These are phyloP conservation scores for Lodderomyces parapsilosis DNA, from an alignment of 1,139 yeast species.

Conservation along the genomic window DNA sequence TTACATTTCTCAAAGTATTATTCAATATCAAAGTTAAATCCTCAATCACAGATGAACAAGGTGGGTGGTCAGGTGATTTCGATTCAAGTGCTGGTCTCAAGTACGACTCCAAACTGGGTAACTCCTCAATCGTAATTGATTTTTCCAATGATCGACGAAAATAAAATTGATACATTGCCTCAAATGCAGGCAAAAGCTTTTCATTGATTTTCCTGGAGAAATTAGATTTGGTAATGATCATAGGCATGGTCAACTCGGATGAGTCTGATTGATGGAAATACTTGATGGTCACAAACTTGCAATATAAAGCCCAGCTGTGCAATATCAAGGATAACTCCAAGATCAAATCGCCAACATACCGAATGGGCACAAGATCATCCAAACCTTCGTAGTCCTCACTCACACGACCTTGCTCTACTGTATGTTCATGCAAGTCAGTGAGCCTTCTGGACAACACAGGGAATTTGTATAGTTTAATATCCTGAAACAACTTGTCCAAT, in stretches of 20 bases:
- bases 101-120: slow-evolving; percentile 50
- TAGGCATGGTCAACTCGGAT: slow-evolving; percentile 39
- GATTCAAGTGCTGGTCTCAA: slow-evolving; percentile 17
- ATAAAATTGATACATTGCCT: slow-evolving; percentile 61
- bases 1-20: slow-evolving; percentile 56
- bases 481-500: slow-evolving; percentile 54
- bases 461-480: slow-evolving; percentile 58
- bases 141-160: slow-evolving; percentile 79
- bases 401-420: slow-evolving; percentile 5
- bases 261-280: slow-evolving; percentile 37
- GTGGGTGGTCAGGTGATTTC: slow-evolving; percentile 51
- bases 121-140: slow-evolving; percentile 75
- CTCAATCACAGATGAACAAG: slow-evolving; percentile 83
- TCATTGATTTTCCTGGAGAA: slow-evolving; percentile 59
- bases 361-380: slow-evolving; percentile 39
- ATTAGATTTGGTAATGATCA: slow-evolving; percentile 57
- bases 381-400: slow-evolving; percentile 13
- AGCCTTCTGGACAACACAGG: slow-evolving; percentile 37
- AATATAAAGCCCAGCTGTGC: slow-evolving; percentile 85
- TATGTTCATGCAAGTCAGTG: slow-evolving; percentile 19
- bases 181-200: slow-evolving; percentile 60
- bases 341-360: slow-evolving; percentile 54
- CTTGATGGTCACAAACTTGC: slow-evolving; percentile 68
- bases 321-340: slow-evolving; percentile 74
- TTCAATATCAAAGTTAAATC: slow-evolving; percentile 77